Evolutionary conservation across 2,329 filamentous ascomycete genomes (phyloP).

Genomic region (Colletotrichum noveboracense): DNA sequence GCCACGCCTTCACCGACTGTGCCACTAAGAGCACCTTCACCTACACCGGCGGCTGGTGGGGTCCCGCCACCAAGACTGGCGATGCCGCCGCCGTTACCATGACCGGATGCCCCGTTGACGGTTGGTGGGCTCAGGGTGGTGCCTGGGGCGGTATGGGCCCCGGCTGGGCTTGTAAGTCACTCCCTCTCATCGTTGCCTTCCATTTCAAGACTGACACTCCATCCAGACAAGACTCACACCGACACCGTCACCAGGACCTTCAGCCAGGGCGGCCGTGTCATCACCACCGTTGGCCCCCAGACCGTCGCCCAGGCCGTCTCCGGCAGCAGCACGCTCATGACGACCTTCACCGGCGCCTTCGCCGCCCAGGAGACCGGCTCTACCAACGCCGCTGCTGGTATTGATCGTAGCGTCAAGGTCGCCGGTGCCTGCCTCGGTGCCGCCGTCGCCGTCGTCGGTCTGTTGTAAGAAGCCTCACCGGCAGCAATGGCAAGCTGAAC

Average conservation of each 20-base stretch:
- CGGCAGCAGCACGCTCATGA: conserved; percentile 25
- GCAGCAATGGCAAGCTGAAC: neutral
- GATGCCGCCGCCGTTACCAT: conserved; percentile 19
- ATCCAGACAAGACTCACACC: conserved; percentile 23
- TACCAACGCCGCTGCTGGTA: neutral
- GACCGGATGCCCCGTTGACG: conserved; percentile 29
- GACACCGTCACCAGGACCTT: conserved; percentile 23
- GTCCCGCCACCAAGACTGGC: neutral
- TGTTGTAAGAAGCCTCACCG: conserved; percentile 14
- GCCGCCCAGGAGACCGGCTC: conserved; percentile 19
- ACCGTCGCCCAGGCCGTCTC: conserved; percentile 14
- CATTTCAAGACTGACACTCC: neutral
- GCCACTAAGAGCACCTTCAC: conserved; percentile 27
- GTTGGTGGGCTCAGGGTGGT: conserved; percentile 26
- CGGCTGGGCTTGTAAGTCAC: conserved; percentile 22
- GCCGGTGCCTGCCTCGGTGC: conserved; percentile 23
- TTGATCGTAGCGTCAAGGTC: conserved; percentile 16
- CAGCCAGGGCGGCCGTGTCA: neutral
- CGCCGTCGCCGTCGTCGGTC: conserved; percentile 22
- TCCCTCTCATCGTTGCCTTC: neutral
- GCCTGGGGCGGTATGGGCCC: conserved; percentile 21
- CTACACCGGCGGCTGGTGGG: conserved; percentile 25
- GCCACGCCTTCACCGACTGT: conserved; percentile 25
- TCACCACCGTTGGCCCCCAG: neutral
- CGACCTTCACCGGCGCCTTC: conserved; percentile 21